Evolutionary conservation across 2,329 filamentous ascomycete genomes (phyloP), one percentile per base, ranked within the genome.

Genomic region (Sporothrix brasiliensis): DNA sequence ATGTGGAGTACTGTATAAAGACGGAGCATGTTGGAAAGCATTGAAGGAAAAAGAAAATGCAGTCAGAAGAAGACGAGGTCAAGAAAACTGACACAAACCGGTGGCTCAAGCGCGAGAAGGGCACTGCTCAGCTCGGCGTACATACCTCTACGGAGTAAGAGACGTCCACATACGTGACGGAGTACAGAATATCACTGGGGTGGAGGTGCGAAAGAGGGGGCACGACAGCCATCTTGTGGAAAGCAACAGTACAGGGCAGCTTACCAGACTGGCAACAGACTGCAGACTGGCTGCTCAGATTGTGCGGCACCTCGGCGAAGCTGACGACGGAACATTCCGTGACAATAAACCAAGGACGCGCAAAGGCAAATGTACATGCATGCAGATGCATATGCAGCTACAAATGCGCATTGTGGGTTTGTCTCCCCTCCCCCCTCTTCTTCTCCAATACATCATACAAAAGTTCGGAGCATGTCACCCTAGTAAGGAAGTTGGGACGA

Each of bases 31-130:
- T 53, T 24, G 63, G 7, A 54, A 30, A 54, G 30, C 24, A 39
- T 21, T 41, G 47, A 69, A 21, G n/a, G n/a, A 21, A 21, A 47
- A 41, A 50, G 34, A 14, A 56, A 14, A 30, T 9, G 54, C 41
- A 39, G 47, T 21, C 24, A 34, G n/a, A 41, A 67, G 10, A 30
- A 9, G 10, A 24, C 24, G 19, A 41, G 27, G 27, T 5, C 27
- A 58, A 39, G 16, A 58, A 44, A 44, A n/a, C 27, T 4, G 34
- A 24, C 53, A 41, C 54, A 68, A 69, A 69, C 54, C 13, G 67
- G 54, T 69, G 67, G 67, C 54, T 69, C 41, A 69, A 56, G 50
- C 50, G 49, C 39, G 41, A 30, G 34, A 34, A 60, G 56, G 30
- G 41, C 41, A 34, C 34, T 14, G 34, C 14, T 60, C 34, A 34